Evolutionary conservation across 345 rosid genomes (phyloP), one percentile per base, ranked within the genome.

Genomic region (Ceriops zippeliana): DNA sequence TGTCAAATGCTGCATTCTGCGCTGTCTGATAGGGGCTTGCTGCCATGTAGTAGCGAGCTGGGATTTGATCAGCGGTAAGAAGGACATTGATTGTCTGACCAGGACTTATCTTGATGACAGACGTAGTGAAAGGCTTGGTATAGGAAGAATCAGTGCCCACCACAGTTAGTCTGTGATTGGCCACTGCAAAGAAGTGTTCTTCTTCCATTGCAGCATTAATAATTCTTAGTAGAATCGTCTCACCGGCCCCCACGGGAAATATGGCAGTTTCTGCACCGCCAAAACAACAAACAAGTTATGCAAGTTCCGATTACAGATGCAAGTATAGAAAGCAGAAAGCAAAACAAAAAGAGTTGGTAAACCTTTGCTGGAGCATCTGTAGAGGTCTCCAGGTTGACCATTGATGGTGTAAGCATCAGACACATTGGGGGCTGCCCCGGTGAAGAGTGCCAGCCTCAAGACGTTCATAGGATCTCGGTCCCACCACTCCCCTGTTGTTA

Each of bases 311-410:
- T n/a, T 13, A 22, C 15, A 28, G 28, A 20, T 11, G 4, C 22
- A 30, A 28, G 51, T 15, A 31, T 21, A 52, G n/a, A 20, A n/a
- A 15, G 9, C 35, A 2, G 5, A 57, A 37, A 67, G 62, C 26
- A 10, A 26, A 51, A 15, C 32, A 52, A 73, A n/a, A 34, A 61
- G 28, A 66, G 61, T 11, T 32, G 16, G 54, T 63, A 31, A 57
- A 75, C 79, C 79, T 76, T 71, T 66, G 11, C 67, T 84, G 20
- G 98, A 91, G 83, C 97, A 93, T 81, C 88, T 82, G 68, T 91
- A 91, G 52, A 91, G 77, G 71, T 93, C 95, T 31, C 98, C 97
- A 6, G 97, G 98, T 74, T 93, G 98, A 63, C 97, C 98, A 49
- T 95, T 95, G 52, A 95, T 90, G 67, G 96, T 91, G 67, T 42